Conservation (phyloP, 176 grass and related monocot genomes). For the Themeda triandra region DNA sequence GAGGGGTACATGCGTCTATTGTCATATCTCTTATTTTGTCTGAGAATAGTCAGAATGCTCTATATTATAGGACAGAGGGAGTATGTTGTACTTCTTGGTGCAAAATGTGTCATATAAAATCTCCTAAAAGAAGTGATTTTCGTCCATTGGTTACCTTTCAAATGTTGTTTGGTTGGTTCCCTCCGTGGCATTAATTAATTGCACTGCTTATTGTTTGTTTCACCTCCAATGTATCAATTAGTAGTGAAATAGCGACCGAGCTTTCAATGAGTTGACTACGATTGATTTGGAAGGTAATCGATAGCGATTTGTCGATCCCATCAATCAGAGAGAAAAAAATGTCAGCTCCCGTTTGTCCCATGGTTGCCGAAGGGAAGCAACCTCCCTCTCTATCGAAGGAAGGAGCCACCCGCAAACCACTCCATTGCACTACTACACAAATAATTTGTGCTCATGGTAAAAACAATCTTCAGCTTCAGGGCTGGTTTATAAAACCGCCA, state of each 20-base stretch:
- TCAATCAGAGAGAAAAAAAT: background rate
- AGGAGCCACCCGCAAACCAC: no score
- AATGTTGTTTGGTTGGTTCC: background rate
- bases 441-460: no score
- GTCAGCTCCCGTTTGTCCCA: no score
- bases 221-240: background rate
- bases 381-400: no score
- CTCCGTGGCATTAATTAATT: background rate
- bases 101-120: background rate
- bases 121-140: background rate
- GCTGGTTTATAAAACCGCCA: no score
- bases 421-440: no score
- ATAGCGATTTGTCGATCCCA: background rate
- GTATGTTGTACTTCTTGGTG: background rate
- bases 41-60: no score
- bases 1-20: no score
- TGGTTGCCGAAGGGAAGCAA: no score
- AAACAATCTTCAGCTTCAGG: no score
- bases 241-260: background rate
- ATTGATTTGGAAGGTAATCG: background rate
- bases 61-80: no score
- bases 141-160: background rate
- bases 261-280: background rate
- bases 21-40: no score
- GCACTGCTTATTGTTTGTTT: background rate